A percentile compares a stretch with the other conserved stretches of the same genome.
Conservation (phyloP, 257 asterid species). For the Echium plantagineum region DNA sequence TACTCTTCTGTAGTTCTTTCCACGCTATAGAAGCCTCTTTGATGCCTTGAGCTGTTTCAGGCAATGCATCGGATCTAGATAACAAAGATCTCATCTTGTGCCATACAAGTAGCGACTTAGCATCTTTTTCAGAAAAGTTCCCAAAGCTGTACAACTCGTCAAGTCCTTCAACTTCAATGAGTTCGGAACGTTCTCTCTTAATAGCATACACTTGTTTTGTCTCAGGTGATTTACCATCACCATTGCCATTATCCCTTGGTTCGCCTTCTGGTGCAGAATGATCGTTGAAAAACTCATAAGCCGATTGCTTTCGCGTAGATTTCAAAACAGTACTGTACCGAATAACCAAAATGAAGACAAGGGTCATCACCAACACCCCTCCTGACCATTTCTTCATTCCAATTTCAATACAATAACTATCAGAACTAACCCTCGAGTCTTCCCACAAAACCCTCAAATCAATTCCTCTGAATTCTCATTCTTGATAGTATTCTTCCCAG, state of each 20-base stretch:
- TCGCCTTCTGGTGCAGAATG: conserved; percentile 24
- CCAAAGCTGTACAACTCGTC: conserved; percentile 36
- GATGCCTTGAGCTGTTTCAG: conserved; percentile 70
- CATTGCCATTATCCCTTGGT: conserved; percentile 10
- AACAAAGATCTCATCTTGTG: conserved; percentile 45
- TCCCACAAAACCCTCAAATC: too few relatives aligned
- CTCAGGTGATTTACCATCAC: conserved; percentile 15
- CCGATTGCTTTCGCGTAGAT: conserved; percentile 47
- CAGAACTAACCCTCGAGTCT: background rate
- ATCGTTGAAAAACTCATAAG: conserved; percentile 53
- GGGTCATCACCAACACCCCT: conserved; percentile 40
- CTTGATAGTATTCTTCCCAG: background rate
- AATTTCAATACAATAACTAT: background rate
- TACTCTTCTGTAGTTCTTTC: conserved; percentile 29
- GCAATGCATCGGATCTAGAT: conserved; percentile 79
- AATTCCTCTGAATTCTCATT: background rate
- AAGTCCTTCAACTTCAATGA: conserved; percentile 39
- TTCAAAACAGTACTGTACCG: conserved; percentile 40
- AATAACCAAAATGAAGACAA: conserved; percentile 42
- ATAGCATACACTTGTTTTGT: conserved; percentile 12
- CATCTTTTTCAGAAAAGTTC: conserved; percentile 32
- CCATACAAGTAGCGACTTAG: conserved; percentile 50
- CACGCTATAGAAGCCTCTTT: conserved; percentile 61
- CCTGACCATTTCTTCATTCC: conserved; percentile 76
- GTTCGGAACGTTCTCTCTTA: conserved; percentile 28